Evolutionary conservation across 2,329 filamentous ascomycete species (phyloP), one percentile per base, ranked within the genome.

Genomic region (Penicillium psychrosexuale): DNA sequence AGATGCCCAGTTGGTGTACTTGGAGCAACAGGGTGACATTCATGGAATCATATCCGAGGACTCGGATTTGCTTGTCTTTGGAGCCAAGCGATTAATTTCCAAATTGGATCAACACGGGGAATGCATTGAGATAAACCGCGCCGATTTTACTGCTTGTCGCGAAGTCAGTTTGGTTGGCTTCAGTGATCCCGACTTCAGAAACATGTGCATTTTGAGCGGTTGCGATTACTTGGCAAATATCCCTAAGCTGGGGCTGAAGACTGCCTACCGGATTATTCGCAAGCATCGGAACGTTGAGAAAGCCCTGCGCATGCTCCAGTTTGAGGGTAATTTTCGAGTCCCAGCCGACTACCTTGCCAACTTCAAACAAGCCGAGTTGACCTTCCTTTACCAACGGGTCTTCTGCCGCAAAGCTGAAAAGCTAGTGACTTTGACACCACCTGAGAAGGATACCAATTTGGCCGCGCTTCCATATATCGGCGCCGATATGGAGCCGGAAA

Each of bases 151-250:
- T 49, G 86, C 90, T 30, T 95, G 91, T 62, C 87, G 89, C 47
- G 94, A 97, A 61, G 82, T 97, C 46, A 96, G 88, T 51, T 77
- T 99, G 38, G 88, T 91, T 4, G 93, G 92, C 8, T 99, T 93
- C 93, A 89, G 90, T 2, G 93, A 97, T 71, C 80, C 82, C 9
- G 90, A 97, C 63, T 99, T 99, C 66, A 84, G 94, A 56, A 86
- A 86, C 50, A 99, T 99, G 94, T 91, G 92, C 38, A 99, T 99
- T 62, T 77, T 99, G 56, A 96, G 91, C 69, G 94, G 94, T 8
- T 99, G 94, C 70, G 94, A 99, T 70, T 99, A 99, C 71, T 82
- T 97, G n/a, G 79, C 87, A 2, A 89, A 88, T 55, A 89, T 99
- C 58, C 87, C 85, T 53, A 88, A 88, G 47, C 85, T 99, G 73